Conservation (phyloP, 2,329 filamentous ascomycete genomes). For the Endothia cerciana region DNA sequence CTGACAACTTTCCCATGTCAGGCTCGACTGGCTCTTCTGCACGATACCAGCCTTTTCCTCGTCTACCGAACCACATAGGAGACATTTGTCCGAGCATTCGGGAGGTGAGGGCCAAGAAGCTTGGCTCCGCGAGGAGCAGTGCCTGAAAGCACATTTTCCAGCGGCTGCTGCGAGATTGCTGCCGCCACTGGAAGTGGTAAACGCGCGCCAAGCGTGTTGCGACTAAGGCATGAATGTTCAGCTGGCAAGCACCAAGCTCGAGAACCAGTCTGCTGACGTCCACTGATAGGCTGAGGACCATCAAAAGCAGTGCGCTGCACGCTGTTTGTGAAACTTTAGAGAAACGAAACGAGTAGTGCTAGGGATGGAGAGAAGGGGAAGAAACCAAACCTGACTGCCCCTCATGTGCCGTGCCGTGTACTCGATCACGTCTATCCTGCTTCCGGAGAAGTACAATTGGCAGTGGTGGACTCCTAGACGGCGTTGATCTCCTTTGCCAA, state of each 20-base stretch:
- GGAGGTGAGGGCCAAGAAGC: neutral
- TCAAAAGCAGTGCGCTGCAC: neutral
- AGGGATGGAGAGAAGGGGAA: neutral
- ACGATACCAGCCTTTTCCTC: neutral
- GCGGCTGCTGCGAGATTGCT: neutral
- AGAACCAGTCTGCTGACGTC: neutral
- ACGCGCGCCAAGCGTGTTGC: neutral
- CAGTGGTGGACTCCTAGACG: neutral
- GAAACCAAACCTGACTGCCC: neutral
- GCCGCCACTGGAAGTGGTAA: neutral
- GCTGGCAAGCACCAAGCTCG: neutral
- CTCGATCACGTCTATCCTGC: neutral
- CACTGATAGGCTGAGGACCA: neutral
- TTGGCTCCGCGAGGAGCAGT: neutral
- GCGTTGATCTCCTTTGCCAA: neutral
- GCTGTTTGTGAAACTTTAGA: neutral
- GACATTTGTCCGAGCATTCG: neutral
- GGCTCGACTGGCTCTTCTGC: neutral
- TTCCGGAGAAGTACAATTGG: neutral
- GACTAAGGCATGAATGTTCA: neutral
- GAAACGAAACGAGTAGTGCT: neutral
- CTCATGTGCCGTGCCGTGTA: neutral
- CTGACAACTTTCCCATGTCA: neutral
- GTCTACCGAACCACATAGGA: neutral
- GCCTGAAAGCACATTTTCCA: neutral